phyloP scores from a whole-genome alignment of 148 eudicot genomes.

The Silene latifolia region DNA sequence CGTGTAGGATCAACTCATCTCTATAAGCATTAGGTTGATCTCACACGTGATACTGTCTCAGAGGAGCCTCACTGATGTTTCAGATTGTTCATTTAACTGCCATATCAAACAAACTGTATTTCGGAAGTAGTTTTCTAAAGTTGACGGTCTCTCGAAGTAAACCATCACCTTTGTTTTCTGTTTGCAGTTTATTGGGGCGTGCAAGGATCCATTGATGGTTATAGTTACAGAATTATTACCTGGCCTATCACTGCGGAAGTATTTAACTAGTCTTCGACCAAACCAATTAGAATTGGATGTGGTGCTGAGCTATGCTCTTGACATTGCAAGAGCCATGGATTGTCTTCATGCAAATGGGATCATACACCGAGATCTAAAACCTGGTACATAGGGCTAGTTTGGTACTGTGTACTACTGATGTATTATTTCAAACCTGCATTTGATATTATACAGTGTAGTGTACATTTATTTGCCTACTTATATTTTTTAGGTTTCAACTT shows the following conservation, averaged over 20 bases:
- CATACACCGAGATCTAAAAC: conserved; percentile 94
- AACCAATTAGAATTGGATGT: conserved; percentile 56
- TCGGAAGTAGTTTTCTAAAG: too few relatives aligned
- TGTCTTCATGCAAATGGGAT: conserved; percentile 95
- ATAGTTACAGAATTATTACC: conserved; percentile 87
- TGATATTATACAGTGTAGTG: neutral
- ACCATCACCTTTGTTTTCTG: neutral
- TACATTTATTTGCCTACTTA: conserved; percentile 1
- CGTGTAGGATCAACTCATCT: neutral
- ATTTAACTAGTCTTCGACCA: conserved; percentile 71
- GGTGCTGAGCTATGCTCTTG: conserved; percentile 77
- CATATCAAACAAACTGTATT: too few relatives aligned
- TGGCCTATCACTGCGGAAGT: conserved; percentile 82
- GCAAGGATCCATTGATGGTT: conserved; percentile 97
- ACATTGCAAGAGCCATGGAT: conserved; percentile 84
- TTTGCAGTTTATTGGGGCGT: conserved; percentile 96
- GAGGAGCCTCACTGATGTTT: too few relatives aligned
- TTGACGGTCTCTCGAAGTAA: too few relatives aligned
- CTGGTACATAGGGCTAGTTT: conserved; percentile 54
- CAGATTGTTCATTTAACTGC: too few relatives aligned
- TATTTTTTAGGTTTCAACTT: neutral
- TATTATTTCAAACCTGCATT: neutral
- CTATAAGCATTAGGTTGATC: too few relatives aligned
- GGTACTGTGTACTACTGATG: conserved; percentile 19
- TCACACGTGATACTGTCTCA: too few relatives aligned